Evolutionary conservation across 495 filamentous ascomycete genomes (phyloP).

Genomic region (Chaetomium fimeti): DNA sequence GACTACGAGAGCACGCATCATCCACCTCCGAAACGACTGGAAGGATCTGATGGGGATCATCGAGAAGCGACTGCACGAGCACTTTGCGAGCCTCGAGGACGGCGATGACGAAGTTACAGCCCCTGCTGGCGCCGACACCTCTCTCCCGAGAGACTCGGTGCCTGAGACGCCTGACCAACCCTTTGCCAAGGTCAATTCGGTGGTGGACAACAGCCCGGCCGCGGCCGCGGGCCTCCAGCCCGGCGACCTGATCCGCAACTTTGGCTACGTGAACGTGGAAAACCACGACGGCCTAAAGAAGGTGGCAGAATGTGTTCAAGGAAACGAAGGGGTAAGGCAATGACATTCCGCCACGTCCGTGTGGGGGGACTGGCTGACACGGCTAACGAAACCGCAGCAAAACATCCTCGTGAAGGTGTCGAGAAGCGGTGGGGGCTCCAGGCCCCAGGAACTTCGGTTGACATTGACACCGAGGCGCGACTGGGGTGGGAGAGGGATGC

Average conservation of each 20-base stretch:
- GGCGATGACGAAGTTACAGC: slow-evolving; percentile 23
- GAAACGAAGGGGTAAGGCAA: slow-evolving; percentile 81
- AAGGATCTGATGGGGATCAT: slow-evolving; percentile 81
- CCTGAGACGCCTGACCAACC: slow-evolving; percentile 57
- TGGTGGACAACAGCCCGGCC: slow-evolving; percentile 77
- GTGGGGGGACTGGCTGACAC: not conserved
- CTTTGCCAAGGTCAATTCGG: slow-evolving; percentile 89
- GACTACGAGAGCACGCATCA: slow-evolving; percentile 84
- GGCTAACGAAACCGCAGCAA: slow-evolving; percentile 49
- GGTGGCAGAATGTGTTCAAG: slow-evolving; percentile 78
- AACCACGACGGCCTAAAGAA: slow-evolving; percentile 85
- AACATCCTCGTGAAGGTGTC: slow-evolving; percentile 68
- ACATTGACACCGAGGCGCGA: slow-evolving; percentile 68
- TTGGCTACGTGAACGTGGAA: slow-evolving; percentile 74
- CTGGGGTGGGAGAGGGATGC: slow-evolving; percentile 85
- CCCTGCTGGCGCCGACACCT: slow-evolving; percentile 1
- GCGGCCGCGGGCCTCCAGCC: slow-evolving; percentile 74
- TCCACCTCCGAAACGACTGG: slow-evolving; percentile 87
- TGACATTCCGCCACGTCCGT: not conserved
- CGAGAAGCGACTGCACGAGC: slow-evolving; percentile 78
- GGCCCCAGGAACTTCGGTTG: slow-evolving; percentile 60
- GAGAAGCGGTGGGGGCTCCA: slow-evolving; percentile 46
- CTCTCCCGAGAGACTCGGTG: slow-evolving; percentile 36
- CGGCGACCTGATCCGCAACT: slow-evolving; percentile 80
- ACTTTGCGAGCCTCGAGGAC: slow-evolving; percentile 58